These are phyloP conservation scores for Polyrhizophydium stewartii DNA, from an alignment of 371 early-diverging fungal genomes.

Conservation along the genomic window DNA sequence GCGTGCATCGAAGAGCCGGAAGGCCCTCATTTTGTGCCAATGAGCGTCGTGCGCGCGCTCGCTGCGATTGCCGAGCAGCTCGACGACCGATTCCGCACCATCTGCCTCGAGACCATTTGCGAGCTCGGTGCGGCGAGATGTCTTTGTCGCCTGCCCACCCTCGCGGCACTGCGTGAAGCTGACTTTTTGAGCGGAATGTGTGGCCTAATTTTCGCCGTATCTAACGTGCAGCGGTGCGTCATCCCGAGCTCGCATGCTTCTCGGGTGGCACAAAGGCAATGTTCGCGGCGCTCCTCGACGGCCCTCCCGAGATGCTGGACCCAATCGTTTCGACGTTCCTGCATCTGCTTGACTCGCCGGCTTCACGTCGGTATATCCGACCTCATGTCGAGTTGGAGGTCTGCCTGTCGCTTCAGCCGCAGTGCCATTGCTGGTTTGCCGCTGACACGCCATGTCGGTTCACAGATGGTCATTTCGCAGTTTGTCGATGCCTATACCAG, in stretches of 20 bases:
- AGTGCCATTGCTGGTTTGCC: background rate
- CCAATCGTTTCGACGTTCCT: constrained; percentile 62
- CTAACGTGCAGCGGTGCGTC: constrained; percentile 26
- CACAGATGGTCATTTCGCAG: constrained; percentile 64
- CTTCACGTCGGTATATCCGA: constrained; percentile 60
- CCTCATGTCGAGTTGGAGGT: constrained; percentile 77
- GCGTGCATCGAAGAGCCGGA: constrained; percentile 59
- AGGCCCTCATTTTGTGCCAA: constrained; percentile 52
- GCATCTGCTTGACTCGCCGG: constrained; percentile 67
- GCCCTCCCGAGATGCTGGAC: constrained; percentile 61
- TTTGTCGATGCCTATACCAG: constrained; percentile 71
- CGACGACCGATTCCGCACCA: constrained; percentile 67
- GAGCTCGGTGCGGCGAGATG: constrained; percentile 58
- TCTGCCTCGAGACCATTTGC: constrained; percentile 72
- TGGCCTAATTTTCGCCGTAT: background rate
- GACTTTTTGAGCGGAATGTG: background rate
- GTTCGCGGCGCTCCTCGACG: constrained; percentile 67
- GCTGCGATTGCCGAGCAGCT: constrained; percentile 76
- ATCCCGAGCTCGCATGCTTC: constrained; percentile 58
- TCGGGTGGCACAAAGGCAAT: constrained; percentile 70
- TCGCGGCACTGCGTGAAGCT: background rate
- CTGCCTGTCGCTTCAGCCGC: constrained; percentile 6
- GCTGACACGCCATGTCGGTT: background rate
- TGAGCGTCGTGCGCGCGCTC: constrained; percentile 64
- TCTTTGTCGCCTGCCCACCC: too few relatives aligned